phyloP scores from a whole-genome alignment of 2,329 filamentous ascomycete species.

The Aaosphaeria arxii region DNA sequence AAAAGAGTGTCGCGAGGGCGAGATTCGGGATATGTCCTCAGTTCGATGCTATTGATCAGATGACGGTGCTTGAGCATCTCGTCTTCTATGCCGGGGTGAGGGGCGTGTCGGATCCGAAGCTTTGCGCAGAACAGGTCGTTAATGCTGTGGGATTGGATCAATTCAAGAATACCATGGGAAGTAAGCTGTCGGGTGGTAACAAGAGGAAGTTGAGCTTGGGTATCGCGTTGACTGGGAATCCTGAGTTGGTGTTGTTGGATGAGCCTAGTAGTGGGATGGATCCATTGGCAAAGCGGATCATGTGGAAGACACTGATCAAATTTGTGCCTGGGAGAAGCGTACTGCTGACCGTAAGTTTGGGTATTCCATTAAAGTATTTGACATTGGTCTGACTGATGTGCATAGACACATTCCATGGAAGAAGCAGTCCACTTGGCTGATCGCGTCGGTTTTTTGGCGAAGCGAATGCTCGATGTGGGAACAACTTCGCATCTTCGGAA shows the following conservation, averaged over 20 bases:
- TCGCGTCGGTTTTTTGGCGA: conserved; percentile 77
- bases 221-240: conserved; percentile 88
- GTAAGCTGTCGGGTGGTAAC: conserved; percentile 80
- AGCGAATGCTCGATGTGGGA: conserved; percentile 66
- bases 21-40: conserved; percentile 83
- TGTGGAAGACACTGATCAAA: conserved; percentile 78
- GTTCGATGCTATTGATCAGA: conserved; percentile 71
- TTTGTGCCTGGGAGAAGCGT: conserved; percentile 70
- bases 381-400: neutral
- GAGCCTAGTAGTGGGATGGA: conserved; percentile 85
- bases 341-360: conserved; percentile 58
- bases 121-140: conserved; percentile 75
- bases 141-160: conserved; percentile 70
- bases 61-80: conserved; percentile 84
- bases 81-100: conserved; percentile 80
- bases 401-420: conserved; percentile 79
- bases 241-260: conserved; percentile 78
- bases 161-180: conserved; percentile 71
- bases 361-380: neutral
- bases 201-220: conserved; percentile 86
- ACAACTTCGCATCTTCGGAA: conserved; percentile 54
- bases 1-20: conserved; percentile 65
- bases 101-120: conserved; percentile 68
- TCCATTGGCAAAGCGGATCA: conserved; percentile 78
- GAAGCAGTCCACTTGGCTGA: conserved; percentile 82